Evolutionary conservation across 495 filamentous ascomycete genomes (phyloP), one percentile per base, ranked within the genome.

Genomic region (Hypoxylon rickii): DNA sequence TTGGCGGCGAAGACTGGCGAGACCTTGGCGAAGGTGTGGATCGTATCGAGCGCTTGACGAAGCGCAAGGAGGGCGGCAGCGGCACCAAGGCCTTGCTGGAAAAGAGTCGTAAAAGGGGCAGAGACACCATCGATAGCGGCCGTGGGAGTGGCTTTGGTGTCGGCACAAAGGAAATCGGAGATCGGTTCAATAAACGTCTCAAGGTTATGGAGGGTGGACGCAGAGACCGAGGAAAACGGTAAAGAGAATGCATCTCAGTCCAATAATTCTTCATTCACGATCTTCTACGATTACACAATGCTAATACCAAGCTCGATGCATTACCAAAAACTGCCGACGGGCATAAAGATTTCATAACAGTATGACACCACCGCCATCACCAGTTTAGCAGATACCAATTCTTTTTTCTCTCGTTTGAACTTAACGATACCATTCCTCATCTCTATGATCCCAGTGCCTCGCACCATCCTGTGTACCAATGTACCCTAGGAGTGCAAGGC

Each of bases 1-100:
- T 86, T 72, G 91, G 89, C 41, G 91, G 91, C 15, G 92, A 95
- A 66, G 90, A 95, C 58, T 92, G 89, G 87, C 79, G 81, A 36
- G 84, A 84, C 3, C 81, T 96, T 11, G 88, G 85, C 21, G 85
- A 88, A 58, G 91, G 90, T 31, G 79, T 89, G 19, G 89, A 94
- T 69, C 76, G 89, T 38, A 89, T 92, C 65, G 83, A 86, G 51
- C 75, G 82, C 49, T 71, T 93, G 64, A 95, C 89, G 2, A 78
- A 76, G 55, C 83, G 80, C 58, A 83, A 77, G 52, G 69, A 65
- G 33, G 76, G 73, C 48, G 72, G 72, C 44, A 76, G 73, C 22
- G 83, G 83, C 8, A 76, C 75, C n/a, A 77, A 73, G 62, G 79
- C 79, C 34, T 73, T 83, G 16, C 66, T 96, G 47, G 91, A 92